Conservation (phyloP, 1,139 yeast genomes). For the Scheffersomyces lignicola region DNA sequence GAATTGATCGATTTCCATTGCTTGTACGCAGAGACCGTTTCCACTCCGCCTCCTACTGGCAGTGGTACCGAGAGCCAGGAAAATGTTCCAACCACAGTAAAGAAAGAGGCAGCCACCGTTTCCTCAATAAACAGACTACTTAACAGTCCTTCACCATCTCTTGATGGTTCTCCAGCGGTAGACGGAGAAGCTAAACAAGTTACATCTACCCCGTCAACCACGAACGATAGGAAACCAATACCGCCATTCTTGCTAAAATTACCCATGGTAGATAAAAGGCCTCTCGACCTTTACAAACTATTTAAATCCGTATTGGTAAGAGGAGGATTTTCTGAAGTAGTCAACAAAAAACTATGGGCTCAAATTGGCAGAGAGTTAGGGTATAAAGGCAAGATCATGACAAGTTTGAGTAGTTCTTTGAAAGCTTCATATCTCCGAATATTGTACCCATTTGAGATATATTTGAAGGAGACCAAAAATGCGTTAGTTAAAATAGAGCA, state of each 20-base stretch:
- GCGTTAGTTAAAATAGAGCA: neutral
- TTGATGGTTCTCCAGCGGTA: neutral
- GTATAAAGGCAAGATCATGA: conserved; percentile 56
- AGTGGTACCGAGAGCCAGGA: neutral
- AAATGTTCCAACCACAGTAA: neutral
- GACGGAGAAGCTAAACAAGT: neutral
- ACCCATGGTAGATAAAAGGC: conserved; percentile 59
- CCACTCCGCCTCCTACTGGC: conserved; percentile 1
- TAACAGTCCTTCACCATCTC: neutral
- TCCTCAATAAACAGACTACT: neutral
- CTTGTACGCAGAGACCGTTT: neutral
- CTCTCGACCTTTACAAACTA: conserved; percentile 54
- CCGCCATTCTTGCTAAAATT: conserved; percentile 16
- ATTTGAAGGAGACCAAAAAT: conserved; percentile 13
- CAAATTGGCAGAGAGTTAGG: conserved; percentile 77
- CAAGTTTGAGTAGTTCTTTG: conserved; percentile 68
- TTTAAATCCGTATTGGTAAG: conserved; percentile 51
- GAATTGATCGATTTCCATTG: conserved; percentile 22
- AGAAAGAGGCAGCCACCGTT: neutral
- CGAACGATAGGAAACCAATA: neutral
- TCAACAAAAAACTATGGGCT: conserved; percentile 59
- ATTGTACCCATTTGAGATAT: conserved; percentile 33
- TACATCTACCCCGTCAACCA: neutral
- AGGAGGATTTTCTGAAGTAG: conserved; percentile 61
- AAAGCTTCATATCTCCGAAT: conserved; percentile 53